Evolutionary conservation across 2,329 filamentous ascomycete genomes (phyloP).

Genomic region (Trichoderma lentiforme): DNA sequence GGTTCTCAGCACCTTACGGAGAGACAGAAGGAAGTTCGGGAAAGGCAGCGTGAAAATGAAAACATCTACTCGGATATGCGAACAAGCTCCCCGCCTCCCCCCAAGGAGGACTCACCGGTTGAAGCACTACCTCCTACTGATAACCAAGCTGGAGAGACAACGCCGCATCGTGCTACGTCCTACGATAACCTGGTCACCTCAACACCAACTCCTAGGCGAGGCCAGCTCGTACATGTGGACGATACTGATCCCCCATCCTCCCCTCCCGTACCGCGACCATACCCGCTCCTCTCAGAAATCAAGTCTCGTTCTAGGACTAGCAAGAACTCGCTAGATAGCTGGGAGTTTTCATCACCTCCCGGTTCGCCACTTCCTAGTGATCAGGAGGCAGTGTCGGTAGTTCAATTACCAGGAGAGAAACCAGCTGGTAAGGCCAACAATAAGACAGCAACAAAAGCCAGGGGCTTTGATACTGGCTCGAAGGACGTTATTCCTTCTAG

Average conservation of each 20-base stretch:
- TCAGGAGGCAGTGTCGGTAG: slow-evolving; percentile 23
- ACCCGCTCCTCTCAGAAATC: slow-evolving; percentile 51
- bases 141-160: slow-evolving; percentile 35
- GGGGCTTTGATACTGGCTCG: neutral
- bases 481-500: slow-evolving; percentile 32
- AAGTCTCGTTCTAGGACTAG: slow-evolving; percentile 43
- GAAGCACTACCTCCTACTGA: slow-evolving; percentile 8
- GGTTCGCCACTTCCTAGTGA: slow-evolving; percentile 45
- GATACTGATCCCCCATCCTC: slow-evolving; percentile 57
- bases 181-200: slow-evolving; percentile 55
- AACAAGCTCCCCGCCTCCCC: slow-evolving; percentile 42
- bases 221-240: slow-evolving; percentile 47
- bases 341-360: slow-evolving; percentile 57
- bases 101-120: slow-evolving; percentile 22
- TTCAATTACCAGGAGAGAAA: slow-evolving; percentile 20
- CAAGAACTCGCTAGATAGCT: slow-evolving; percentile 37
- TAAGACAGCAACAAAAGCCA: slow-evolving; percentile 15
- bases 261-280: slow-evolving; percentile 53
- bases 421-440: slow-evolving; percentile 19
- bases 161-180: slow-evolving; percentile 44
- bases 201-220: slow-evolving; percentile 59
- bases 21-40: slow-evolving; percentile 72
- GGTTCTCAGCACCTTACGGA: slow-evolving; percentile 77
- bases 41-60: slow-evolving; percentile 65
- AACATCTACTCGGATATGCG: slow-evolving; percentile 66